A percentile compares a stretch with the other conserved stretches of the same genome.
phyloP scores from a whole-genome alignment of 2,329 filamentous ascomycete species.

The Alternaria arborescens region DNA sequence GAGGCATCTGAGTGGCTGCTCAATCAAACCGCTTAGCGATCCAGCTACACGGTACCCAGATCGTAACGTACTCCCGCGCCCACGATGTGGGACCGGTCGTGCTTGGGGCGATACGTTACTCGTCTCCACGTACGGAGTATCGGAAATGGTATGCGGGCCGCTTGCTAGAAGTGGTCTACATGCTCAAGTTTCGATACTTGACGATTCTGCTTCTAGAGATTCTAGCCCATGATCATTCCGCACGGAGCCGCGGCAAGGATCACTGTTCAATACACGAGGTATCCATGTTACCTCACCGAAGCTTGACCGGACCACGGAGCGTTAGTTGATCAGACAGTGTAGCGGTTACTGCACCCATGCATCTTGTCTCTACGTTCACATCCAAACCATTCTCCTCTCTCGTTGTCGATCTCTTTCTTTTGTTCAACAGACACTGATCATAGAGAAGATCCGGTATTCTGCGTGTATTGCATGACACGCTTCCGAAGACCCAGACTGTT shows the following conservation, averaged over 20 bases:
- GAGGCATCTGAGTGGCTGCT: no score
- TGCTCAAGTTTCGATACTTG: not conserved
- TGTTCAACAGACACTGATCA: not conserved
- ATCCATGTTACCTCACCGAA: not conserved
- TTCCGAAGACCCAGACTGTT: not conserved
- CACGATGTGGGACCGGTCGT: not conserved
- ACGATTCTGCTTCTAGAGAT: not conserved
- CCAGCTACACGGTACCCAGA: not conserved
- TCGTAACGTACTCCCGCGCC: not conserved
- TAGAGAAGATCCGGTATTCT: not conserved
- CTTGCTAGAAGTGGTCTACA: not conserved
- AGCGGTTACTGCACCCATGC: not conserved
- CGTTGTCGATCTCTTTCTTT: not conserved
- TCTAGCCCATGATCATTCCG: not conserved
- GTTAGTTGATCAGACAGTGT: no score
- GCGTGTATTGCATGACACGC: not conserved
- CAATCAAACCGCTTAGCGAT: not conserved
- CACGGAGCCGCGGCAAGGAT: not conserved
- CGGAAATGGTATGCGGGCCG: not conserved
- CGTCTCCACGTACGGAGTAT: not conserved
- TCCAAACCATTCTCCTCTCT: not conserved
- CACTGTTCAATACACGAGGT: not conserved
- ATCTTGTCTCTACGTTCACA: not conserved
- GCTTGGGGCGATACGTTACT: not conserved
- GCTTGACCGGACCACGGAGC: not conserved